Conservation (phyloP, 1,284 basidiomycete species). For the Caloboletus firmus region DNA sequence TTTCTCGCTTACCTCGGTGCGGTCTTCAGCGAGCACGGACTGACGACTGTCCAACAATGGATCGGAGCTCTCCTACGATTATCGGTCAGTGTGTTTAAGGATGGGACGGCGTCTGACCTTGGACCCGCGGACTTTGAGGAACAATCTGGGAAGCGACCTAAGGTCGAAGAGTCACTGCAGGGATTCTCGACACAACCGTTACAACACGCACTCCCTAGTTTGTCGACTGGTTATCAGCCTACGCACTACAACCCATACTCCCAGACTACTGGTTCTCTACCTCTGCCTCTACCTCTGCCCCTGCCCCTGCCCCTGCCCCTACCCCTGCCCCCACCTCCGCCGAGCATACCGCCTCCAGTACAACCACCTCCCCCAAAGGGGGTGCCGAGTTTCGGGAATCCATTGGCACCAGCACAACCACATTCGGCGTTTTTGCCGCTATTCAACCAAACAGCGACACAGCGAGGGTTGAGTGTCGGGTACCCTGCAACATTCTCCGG, state of each 20-base stretch:
- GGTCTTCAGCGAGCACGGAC: constrained; percentile 56
- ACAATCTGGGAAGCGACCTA: constrained; percentile 32
- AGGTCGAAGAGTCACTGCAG: constrained; percentile 32
- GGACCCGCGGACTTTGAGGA: constrained; percentile 30
- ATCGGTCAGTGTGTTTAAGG: constrained; percentile 20
- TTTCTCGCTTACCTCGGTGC: constrained; percentile 71
- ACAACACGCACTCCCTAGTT: constrained; percentile 31
- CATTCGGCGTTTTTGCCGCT: constrained; percentile 60
- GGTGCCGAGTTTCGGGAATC: constrained; percentile 43
- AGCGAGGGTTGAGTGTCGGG: constrained; percentile 58
- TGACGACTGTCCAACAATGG: constrained; percentile 56
- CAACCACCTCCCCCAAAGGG: constrained; percentile 28
- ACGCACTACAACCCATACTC: constrained; percentile 36
- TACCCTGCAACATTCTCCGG: constrained; percentile 60
- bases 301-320: too few species aligned
- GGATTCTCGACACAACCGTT: constrained; percentile 34
- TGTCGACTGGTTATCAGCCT: constrained; percentile 24
- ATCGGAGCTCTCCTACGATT: constrained; percentile 51
- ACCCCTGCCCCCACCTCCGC: constrained; percentile 25
- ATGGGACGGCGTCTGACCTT: constrained; percentile 24
- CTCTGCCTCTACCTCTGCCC: constrained; percentile 15
- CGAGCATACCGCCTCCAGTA: constrained; percentile 29
- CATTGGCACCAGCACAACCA: constrained; percentile 57
- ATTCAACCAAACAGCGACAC: constrained; percentile 70
- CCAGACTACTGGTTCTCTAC: constrained; percentile 14